These are phyloP conservation scores for Tetrahymena elliotti DNA, from an alignment of 73 alveolate species.

Conservation along the genomic window DNA sequence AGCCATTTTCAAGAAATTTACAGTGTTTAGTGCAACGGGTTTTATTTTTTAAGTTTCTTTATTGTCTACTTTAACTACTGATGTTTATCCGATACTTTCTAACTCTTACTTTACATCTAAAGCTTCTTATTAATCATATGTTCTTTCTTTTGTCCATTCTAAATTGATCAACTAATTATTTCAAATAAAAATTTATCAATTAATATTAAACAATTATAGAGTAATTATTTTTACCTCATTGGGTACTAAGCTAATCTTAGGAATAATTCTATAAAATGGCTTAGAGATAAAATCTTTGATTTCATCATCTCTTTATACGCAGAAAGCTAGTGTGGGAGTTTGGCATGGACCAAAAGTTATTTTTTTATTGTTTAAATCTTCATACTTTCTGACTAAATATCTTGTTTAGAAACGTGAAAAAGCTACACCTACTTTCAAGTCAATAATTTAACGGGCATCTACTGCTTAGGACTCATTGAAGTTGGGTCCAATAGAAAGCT, in stretches of 20 bases:
- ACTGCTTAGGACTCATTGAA: conserved; percentile 81
- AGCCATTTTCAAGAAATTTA: conserved; percentile 83
- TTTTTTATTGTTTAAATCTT: conserved; percentile 65
- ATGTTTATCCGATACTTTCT: conserved; percentile 1
- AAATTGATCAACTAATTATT: neutral
- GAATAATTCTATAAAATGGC: conserved; percentile 71
- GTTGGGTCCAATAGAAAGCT: conserved; percentile 70
- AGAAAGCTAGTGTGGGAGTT: conserved; percentile 99
- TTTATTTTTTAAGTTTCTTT: conserved; percentile 56
- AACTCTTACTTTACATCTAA: neutral
- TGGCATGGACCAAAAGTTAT: conserved; percentile 99
- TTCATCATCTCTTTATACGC: conserved; percentile 96
- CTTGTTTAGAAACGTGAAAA: conserved; percentile 95
- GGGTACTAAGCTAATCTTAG: neutral
- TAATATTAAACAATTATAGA: neutral
- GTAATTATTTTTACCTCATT: conserved; percentile 34
- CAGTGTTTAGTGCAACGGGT: conserved; percentile 96
- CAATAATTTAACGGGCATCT: conserved; percentile 97
- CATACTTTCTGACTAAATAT: conserved; percentile 54
- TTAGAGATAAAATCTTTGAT: conserved; percentile 91
- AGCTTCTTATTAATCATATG: conserved; percentile 45
- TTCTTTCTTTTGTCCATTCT: conserved; percentile 47
- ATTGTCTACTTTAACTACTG: conserved; percentile 45
- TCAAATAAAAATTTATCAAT: neutral
- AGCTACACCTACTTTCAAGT: conserved; percentile 97